Percentiles rank a stretch among this genome's conserved stretches.
Evolutionary conservation across 106 monocot species (phyloP).

Genomic region (Cymbidium sinense): DNA sequence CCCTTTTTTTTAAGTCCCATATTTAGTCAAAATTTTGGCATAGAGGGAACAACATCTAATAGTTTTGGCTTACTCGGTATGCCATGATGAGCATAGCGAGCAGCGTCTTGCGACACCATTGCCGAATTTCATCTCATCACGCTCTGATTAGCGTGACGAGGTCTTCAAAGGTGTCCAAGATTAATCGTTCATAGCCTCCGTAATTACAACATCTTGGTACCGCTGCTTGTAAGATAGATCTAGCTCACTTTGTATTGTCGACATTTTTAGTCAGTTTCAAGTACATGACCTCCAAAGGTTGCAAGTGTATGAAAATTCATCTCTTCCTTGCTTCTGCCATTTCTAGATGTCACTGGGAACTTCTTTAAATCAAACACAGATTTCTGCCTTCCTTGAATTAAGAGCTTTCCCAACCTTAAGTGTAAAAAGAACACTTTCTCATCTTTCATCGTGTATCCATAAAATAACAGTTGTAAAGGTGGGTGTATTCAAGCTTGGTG

Average conservation of each 20-base stretch:
- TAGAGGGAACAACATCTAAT: too few species aligned
- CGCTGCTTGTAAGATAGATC: slow-evolving; percentile 88
- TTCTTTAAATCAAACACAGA: slow-evolving; percentile 93
- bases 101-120: too few species aligned
- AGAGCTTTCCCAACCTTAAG: slow-evolving; percentile 95
- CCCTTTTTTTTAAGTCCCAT: too few species aligned
- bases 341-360: slow-evolving; percentile 97
- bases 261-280: slow-evolving; percentile 95
- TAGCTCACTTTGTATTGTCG: slow-evolving; percentile 92
- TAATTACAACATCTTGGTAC: slow-evolving; percentile 76
- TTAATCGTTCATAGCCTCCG: slow-evolving; percentile 96
- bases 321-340: slow-evolving; percentile 89
- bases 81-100: too few species aligned
- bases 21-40: too few species aligned
- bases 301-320: slow-evolving; percentile 94
- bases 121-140: too few species aligned
- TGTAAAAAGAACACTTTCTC: slow-evolving; percentile 99
- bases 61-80: too few species aligned
- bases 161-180: slow-evolving; percentile 96
- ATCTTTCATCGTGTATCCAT: slow-evolving; percentile 94
- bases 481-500: too few species aligned
- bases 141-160: too few species aligned
- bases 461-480: too few species aligned
- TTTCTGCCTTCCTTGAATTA: slow-evolving; percentile 93
- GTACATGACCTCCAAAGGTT: slow-evolving; percentile 94